Evolutionary conservation across 2,329 filamentous ascomycete genomes (phyloP).

Genomic region (Aspergillus sp.): DNA sequence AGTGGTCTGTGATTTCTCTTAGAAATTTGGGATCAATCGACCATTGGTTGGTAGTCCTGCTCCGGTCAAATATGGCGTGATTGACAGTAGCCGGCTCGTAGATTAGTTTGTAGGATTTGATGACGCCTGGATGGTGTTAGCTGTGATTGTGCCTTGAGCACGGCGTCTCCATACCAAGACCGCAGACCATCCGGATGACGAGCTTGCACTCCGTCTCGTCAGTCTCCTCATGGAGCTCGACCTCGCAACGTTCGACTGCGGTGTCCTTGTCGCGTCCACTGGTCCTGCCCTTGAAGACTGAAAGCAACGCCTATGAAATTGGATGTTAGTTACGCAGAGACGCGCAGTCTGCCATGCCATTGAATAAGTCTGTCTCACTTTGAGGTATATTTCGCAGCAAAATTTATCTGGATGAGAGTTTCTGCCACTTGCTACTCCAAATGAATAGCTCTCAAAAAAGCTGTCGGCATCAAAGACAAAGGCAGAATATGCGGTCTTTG

Average conservation of each 20-base stretch:
- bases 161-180: conserved; percentile 46
- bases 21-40: conserved; percentile 56
- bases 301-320: conserved; percentile 50
- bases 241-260: conserved; percentile 61
- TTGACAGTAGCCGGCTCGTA: conserved; percentile 63
- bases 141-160: no score
- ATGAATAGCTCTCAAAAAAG: conserved; percentile 62
- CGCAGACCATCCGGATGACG: conserved; percentile 62
- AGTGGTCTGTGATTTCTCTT: conserved; percentile 63
- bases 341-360: neutral
- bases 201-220: conserved; percentile 61
- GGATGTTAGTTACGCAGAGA: conserved; percentile 7
- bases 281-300: conserved; percentile 61
- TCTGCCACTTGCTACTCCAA: conserved; percentile 34
- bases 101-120: conserved; percentile 64
- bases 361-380: conserved; percentile 34
- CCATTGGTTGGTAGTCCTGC: conserved; percentile 58
- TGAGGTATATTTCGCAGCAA: conserved; percentile 59
- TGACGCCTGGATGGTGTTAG: conserved; percentile 47
- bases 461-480: conserved; percentile 53
- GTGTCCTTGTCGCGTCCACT: conserved; percentile 59
- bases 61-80: conserved; percentile 63
- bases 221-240: conserved; percentile 56
- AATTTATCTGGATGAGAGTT: conserved; percentile 49
- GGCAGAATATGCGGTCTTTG: conserved; percentile 63